Percentiles rank a stretch among this genome's conserved stretches.
Conservation (phyloP, 1,284 basidiomycete genomes). For the Laetiporus sulphureus region DNA sequence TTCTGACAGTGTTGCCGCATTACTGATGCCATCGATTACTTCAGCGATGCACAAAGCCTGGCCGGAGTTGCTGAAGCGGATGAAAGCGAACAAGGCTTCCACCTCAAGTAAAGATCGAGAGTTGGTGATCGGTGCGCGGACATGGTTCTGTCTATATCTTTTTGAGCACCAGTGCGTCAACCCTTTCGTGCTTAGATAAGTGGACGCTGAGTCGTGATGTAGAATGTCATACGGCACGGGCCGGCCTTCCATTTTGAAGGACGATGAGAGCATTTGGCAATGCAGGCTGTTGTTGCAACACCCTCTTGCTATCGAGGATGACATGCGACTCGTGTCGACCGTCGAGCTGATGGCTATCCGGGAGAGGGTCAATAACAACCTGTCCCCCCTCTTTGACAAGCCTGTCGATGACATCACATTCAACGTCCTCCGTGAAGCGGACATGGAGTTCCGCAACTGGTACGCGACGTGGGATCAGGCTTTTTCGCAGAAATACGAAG, state of each 20-base stretch:
- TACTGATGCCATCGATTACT: neutral
- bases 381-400: conserved; percentile 57
- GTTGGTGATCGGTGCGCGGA: conserved; percentile 73
- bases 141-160: conserved; percentile 88
- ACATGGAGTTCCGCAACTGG: conserved; percentile 66
- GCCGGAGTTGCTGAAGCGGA: conserved; percentile 72
- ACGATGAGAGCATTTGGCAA: conserved; percentile 84
- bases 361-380: conserved; percentile 64
- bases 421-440: conserved; percentile 53
- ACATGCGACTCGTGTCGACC: conserved; percentile 91
- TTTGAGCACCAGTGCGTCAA: conserved; percentile 91
- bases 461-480: conserved; percentile 71
- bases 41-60: conserved; percentile 86
- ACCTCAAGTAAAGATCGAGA: conserved; percentile 65
- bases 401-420: conserved; percentile 65
- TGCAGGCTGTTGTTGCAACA: conserved; percentile 81
- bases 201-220: neutral
- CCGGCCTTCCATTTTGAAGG: conserved; percentile 84
- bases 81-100: conserved; percentile 54
- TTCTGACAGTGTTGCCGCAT: neutral
- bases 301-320: conserved; percentile 84
- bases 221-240: conserved; percentile 92
- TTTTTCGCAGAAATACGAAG: conserved; percentile 77
- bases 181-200: conserved; percentile 12
- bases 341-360: conserved; percentile 82